phyloP scores from a whole-genome alignment of 306 rosid genomes.

The Amphicarpaea edgeworthii region DNA sequence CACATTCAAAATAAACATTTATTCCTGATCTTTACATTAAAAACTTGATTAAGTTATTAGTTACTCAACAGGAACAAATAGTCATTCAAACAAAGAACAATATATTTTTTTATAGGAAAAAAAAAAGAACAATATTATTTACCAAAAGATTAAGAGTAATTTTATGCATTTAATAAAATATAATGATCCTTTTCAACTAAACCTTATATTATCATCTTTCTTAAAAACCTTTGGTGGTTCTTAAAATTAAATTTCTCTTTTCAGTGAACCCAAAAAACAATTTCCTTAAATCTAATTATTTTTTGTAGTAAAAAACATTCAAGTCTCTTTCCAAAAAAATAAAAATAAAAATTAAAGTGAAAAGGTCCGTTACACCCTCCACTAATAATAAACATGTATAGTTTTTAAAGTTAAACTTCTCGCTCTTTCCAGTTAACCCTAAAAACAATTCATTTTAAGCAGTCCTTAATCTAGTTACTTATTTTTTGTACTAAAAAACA shows the following conservation, averaged over 20 bases:
- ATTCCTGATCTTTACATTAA: background rate
- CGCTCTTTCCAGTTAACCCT: no score
- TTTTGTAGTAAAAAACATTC: background rate
- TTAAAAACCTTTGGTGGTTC: background rate
- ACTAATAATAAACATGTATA: background rate
- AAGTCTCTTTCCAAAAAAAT: no score
- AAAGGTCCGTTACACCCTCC: background rate
- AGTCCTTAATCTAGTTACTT: no score
- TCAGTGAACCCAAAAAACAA: background rate
- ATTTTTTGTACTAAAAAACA: no score
- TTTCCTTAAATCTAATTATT: background rate
- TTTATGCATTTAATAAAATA: constrained; percentile 1
- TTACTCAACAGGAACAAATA: background rate
- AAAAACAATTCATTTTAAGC: no score
- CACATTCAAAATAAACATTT: no score
- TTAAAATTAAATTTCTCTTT: background rate
- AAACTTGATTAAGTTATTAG: background rate
- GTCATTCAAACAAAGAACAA: no score
- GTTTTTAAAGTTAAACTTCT: no score
- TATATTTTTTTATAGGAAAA: no score
- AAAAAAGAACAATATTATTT: background rate
- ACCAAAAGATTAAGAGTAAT: background rate
- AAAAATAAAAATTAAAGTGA: no score
- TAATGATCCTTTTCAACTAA: background rate
- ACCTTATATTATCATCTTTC: background rate